phyloP scores from a whole-genome alignment of 768 basidiomycete species.

The Thelephora aurantiotincta region DNA sequence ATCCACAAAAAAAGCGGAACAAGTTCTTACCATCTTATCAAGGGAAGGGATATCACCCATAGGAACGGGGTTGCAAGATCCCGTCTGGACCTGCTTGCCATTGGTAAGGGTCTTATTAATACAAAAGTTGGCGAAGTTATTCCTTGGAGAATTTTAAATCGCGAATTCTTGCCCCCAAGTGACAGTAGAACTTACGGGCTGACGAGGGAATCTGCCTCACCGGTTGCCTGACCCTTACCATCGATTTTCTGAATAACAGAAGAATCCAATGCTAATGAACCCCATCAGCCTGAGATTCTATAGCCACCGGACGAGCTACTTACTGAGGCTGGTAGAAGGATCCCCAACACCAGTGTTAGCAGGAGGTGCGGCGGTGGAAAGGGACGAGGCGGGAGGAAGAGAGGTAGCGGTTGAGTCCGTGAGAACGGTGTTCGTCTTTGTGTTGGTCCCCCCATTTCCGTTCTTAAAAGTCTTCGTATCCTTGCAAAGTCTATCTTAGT shows the following conservation, averaged over 20 bases:
- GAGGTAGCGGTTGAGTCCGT: background rate
- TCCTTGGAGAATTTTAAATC: slow-evolving; percentile 21
- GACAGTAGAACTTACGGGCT: too few relatives aligned
- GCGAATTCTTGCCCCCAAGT: too few relatives aligned
- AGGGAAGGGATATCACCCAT: slow-evolving; percentile 47
- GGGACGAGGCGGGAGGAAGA: background rate
- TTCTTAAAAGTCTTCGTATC: too few relatives aligned
- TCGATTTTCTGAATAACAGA: slow-evolving; percentile 20
- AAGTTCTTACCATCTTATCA: slow-evolving; percentile 19
- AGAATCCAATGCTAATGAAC: slow-evolving; percentile 23
- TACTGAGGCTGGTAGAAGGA: background rate
- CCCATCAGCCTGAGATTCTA: too few relatives aligned
- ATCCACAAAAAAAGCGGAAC: too few relatives aligned
- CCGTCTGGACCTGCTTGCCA: slow-evolving; percentile 25
- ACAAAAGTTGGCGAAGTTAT: slow-evolving; percentile 60
- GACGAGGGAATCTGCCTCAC: too few relatives aligned
- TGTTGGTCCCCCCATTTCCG: background rate
- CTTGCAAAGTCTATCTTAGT: too few relatives aligned
- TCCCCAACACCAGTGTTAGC: background rate
- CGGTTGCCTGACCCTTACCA: too few relatives aligned
- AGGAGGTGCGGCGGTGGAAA: background rate
- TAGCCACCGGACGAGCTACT: background rate
- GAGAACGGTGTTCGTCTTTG: background rate
- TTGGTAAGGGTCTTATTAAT: slow-evolving; percentile 27
- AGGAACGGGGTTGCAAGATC: slow-evolving; percentile 48